These are phyloP conservation scores for Pythium aquatile DNA, from an alignment of 352 stramenopile genomes.

Conservation along the genomic window DNA sequence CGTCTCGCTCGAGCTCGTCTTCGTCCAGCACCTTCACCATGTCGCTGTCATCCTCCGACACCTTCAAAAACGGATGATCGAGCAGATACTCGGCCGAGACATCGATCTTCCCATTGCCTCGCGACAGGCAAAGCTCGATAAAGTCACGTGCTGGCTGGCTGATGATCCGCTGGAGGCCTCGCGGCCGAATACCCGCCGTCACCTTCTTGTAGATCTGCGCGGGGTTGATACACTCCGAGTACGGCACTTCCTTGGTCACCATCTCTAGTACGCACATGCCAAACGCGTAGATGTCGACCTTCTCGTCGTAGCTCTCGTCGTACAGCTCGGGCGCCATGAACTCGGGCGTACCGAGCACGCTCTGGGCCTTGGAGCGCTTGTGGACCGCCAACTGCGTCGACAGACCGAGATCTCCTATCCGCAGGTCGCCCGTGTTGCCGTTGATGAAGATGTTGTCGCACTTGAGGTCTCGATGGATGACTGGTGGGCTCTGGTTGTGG, in stretches of 20 bases:
- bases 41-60: constrained; percentile 72
- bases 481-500: constrained; percentile 86
- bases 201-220: constrained; percentile 93
- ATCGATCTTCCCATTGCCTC: constrained; percentile 76
- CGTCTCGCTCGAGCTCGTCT: constrained; percentile 59
- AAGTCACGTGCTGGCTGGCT: constrained; percentile 76
- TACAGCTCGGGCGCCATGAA: constrained; percentile 99
- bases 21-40: constrained; percentile 76
- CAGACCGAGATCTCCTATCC: constrained; percentile 97
- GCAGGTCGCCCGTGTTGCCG: constrained; percentile 95
- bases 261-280: constrained; percentile 99
- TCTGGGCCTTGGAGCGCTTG: constrained; percentile 80
- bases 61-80: constrained; percentile 73
- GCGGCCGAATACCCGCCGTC: constrained; percentile 76
- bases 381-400: constrained; percentile 80
- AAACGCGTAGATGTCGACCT: constrained; percentile 98
- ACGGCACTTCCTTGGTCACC: constrained; percentile 98
- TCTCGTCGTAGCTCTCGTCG: constrained; percentile 98
- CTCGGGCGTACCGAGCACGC: constrained; percentile 97
- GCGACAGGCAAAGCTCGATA: constrained; percentile 81
- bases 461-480: constrained; percentile 94
- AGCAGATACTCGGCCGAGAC: constrained; percentile 81
- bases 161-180: constrained; percentile 67
- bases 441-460: constrained; percentile 99
- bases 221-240: constrained; percentile 94